These are phyloP conservation scores for Earliella scabrosa DNA, from an alignment of 1,284 basidiomycete genomes.

Conservation along the genomic window DNA sequence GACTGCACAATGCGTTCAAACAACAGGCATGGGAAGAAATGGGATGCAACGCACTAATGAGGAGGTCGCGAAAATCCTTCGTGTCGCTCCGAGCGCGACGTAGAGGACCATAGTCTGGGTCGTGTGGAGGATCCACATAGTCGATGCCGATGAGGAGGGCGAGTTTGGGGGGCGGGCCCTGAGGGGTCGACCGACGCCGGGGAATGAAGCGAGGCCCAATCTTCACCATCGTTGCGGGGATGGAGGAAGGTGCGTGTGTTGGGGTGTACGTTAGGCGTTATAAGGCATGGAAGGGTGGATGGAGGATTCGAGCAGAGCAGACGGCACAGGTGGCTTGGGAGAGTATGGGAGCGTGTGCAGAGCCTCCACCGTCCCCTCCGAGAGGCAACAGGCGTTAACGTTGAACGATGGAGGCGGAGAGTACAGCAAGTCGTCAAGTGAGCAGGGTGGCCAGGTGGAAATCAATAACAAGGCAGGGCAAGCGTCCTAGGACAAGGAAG, in stretches of 20 bases:
- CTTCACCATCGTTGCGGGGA: constrained; percentile 7
- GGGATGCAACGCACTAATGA: constrained; percentile 4
- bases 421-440: not conserved
- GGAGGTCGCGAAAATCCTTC: constrained; percentile 8
- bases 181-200: constrained; percentile 1
- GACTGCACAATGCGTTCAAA: not conserved
- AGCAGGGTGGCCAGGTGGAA: not conserved
- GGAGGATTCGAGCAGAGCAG: not conserved
- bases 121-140: not conserved
- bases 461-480: not conserved
- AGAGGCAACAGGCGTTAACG: not conserved
- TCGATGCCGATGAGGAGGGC: constrained; percentile 18
- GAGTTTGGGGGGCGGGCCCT: constrained; percentile 4
- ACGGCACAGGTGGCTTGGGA: not conserved
- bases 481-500: not conserved
- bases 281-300: too few relatives aligned
- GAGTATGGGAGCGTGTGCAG: not conserved
- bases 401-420: not conserved
- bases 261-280: too few relatives aligned
- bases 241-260: not conserved
- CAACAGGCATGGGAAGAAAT: not conserved
- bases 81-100: constrained; percentile 6
- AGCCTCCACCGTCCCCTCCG: not conserved
- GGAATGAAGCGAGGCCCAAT: not conserved
- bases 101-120: not conserved